A percentile compares a stretch with the other conserved stretches of the same genome.
phyloP scores from a whole-genome alignment of 495 filamentous ascomycete species.

The Cenococcum geophilum region DNA sequence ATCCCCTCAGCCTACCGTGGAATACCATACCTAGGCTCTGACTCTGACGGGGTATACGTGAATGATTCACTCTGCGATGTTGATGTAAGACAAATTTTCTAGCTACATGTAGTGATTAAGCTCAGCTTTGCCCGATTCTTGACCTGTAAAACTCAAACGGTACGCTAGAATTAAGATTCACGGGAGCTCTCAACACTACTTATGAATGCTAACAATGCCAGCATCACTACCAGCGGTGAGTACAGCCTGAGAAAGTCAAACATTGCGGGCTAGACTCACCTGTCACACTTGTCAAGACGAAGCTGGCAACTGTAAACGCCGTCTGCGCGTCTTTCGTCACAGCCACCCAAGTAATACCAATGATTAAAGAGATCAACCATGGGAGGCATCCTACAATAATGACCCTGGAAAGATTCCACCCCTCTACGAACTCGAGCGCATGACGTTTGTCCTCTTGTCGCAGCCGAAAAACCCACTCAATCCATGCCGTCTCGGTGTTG shows the following conservation, averaged over 20 bases:
- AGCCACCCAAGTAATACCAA: slow-evolving; percentile 6
- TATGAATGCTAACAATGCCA: slow-evolving; percentile 4
- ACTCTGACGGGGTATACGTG: too few relatives aligned
- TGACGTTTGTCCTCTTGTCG: slow-evolving; percentile 12
- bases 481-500: slow-evolving; percentile 6
- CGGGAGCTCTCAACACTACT: slow-evolving; percentile 12
- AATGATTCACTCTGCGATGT: too few relatives aligned
- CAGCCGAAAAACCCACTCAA: slow-evolving; percentile 17
- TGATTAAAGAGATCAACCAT: slow-evolving; percentile 8
- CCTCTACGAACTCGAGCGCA: slow-evolving; percentile 20
- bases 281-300: slow-evolving; percentile 10
- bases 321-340: slow-evolving; percentile 5
- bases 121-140: too few relatives aligned
- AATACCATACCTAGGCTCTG: too few relatives aligned
- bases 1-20: too few relatives aligned
- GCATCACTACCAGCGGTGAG: not conserved
- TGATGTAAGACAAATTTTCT: too few relatives aligned
- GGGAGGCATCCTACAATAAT: not conserved
- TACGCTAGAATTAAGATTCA: too few relatives aligned
- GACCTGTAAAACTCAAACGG: too few relatives aligned
- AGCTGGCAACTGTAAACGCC: slow-evolving; percentile 17
- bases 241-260: not conserved
- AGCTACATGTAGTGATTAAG: too few relatives aligned
- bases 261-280: slow-evolving; percentile 14
- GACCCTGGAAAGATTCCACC: slow-evolving; percentile 12